Percentiles rank a stretch among this genome's conserved stretches.
phyloP scores from a whole-genome alignment of 164 flowering plant species.

The Tetrastigma voinierianum region DNA sequence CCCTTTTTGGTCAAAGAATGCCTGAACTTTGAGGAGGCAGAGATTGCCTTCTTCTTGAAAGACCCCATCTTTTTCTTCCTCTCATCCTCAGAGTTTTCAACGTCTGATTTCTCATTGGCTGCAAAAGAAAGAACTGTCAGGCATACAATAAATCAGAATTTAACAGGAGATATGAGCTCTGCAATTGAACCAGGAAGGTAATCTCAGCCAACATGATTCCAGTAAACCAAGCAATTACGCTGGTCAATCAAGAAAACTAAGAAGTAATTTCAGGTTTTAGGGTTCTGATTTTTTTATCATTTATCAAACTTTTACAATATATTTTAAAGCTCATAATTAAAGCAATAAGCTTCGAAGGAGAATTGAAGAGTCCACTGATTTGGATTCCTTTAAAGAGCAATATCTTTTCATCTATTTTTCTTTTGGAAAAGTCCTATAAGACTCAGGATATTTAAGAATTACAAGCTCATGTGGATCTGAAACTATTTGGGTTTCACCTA shows the following conservation, averaged over 20 bases:
- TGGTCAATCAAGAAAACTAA: background rate
- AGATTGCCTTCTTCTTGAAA: conserved; percentile 76
- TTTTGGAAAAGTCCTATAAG: too few relatives aligned
- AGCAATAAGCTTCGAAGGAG: too few relatives aligned
- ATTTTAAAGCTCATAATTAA: too few relatives aligned
- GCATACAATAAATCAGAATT: background rate
- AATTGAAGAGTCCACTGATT: too few relatives aligned
- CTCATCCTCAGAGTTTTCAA: conserved; percentile 71
- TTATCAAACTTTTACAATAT: background rate
- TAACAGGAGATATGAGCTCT: too few relatives aligned
- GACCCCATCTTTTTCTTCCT: conserved; percentile 66
- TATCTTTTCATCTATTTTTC: too few relatives aligned
- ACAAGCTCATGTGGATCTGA: too few relatives aligned
- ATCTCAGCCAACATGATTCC: background rate
- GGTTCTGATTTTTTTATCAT: background rate
- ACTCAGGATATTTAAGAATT: too few relatives aligned
- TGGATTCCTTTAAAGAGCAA: too few relatives aligned
- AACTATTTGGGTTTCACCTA: too few relatives aligned
- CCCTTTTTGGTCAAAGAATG: conserved; percentile 66
- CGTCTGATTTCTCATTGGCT: conserved; percentile 50
- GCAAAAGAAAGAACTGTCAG: background rate
- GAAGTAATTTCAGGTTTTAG: background rate
- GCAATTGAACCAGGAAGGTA: background rate
- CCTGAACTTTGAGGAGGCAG: conserved; percentile 75
- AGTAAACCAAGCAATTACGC: background rate